phyloP scores from a whole-genome alignment of 768 basidiomycete genomes.

The Mycena amicta region DNA sequence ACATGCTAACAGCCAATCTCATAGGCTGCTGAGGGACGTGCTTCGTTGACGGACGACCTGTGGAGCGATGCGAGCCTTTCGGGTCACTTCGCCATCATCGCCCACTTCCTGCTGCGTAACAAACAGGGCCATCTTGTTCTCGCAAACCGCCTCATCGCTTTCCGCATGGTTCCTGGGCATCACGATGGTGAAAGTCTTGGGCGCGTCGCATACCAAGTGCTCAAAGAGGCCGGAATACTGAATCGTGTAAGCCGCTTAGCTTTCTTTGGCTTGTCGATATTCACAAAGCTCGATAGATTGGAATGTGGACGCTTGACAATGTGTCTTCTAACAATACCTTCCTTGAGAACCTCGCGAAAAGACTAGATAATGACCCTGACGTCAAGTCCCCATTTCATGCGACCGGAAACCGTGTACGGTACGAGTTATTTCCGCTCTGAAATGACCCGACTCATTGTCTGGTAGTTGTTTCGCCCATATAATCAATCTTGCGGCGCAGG shows the following conservation, averaged over 20 bases:
- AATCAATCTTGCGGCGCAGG: conserved; percentile 30
- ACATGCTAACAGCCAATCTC: too few relatives aligned
- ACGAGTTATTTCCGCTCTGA: too few relatives aligned
- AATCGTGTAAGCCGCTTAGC: not conserved
- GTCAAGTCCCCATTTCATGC: not conserved
- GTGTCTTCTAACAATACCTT: not conserved
- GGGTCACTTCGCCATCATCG: conserved; percentile 2
- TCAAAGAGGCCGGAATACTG: not conserved
- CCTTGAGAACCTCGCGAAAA: not conserved
- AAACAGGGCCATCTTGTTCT: conserved; percentile 1
- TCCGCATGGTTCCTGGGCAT: not conserved
- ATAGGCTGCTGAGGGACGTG: not conserved
- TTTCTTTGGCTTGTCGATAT: not conserved
- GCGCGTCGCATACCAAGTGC: not conserved
- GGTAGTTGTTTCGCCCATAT: conserved; percentile 34
- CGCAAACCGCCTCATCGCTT: not conserved
- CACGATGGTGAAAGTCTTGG: not conserved
- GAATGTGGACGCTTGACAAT: conserved; percentile 1
- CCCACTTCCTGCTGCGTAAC: conserved; percentile 3
- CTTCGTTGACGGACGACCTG: conserved; percentile 3
- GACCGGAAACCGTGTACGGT: not conserved
- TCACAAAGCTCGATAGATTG: not conserved
- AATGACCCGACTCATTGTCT: too few relatives aligned
- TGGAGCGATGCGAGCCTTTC: conserved; percentile 2
- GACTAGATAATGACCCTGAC: not conserved